These are phyloP conservation scores for Camellia lanceoleosa DNA, from an alignment of 148 eudicot species.

Conservation along the genomic window DNA sequence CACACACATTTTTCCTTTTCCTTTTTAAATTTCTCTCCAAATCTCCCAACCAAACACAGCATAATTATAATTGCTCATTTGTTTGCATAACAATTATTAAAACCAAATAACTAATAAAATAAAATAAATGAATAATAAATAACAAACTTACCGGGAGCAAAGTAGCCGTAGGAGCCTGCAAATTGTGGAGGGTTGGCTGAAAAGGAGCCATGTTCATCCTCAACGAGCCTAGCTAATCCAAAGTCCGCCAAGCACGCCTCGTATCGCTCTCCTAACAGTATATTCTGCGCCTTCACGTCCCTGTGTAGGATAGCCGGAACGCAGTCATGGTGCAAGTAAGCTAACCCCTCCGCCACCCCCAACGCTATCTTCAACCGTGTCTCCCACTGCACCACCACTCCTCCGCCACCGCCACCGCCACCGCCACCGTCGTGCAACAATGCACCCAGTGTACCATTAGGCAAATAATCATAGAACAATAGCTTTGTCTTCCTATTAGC, in stretches of 20 bases:
- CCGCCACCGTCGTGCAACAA: constrained; percentile 52
- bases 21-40: too few species aligned
- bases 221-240: constrained; percentile 79
- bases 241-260: constrained; percentile 89
- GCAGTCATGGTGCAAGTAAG: constrained; percentile 88
- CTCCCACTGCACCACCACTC: constrained; percentile 56
- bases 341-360: constrained; percentile 83
- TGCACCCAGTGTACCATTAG: constrained; percentile 64
- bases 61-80: too few species aligned
- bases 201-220: constrained; percentile 55
- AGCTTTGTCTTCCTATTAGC: constrained; percentile 64
- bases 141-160: constrained; percentile 75
- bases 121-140: not conserved
- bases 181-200: constrained; percentile 52
- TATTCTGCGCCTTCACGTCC: constrained; percentile 82
- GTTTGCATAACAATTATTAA: too few species aligned
- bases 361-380: constrained; percentile 73
- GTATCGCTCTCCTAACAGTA: constrained; percentile 71
- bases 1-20: too few species aligned
- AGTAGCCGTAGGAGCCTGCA: constrained; percentile 91
- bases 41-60: too few species aligned
- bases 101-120: not conserved
- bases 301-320: constrained; percentile 80
- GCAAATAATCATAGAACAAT: constrained; percentile 67
- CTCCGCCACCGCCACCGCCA: not conserved